phyloP scores from a whole-genome alignment of 108 stramenopile genomes.

The Seminavis robusta region DNA sequence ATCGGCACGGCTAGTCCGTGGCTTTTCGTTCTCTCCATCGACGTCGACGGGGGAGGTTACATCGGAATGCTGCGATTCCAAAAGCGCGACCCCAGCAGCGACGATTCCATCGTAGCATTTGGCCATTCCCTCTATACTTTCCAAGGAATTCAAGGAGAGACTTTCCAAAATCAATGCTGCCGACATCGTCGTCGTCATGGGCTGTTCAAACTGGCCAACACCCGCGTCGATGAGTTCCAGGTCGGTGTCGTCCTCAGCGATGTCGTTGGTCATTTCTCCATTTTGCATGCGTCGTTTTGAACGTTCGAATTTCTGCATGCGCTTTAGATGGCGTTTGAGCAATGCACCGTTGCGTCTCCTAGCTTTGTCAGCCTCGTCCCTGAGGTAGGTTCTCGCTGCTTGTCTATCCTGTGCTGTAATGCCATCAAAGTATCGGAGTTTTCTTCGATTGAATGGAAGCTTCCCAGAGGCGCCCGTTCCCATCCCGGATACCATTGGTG shows the following conservation, averaged over 20 bases:
- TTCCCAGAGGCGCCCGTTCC: slow-evolving; percentile 27
- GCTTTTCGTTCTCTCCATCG: slow-evolving; percentile 13
- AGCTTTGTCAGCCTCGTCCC: slow-evolving; percentile 21
- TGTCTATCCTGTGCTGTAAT: slow-evolving; percentile 56
- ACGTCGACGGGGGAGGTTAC: slow-evolving; percentile 6
- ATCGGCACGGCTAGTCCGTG: slow-evolving; percentile 35
- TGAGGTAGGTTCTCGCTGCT: slow-evolving; percentile 52
- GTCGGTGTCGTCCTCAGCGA: slow-evolving; percentile 13
- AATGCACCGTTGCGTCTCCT: slow-evolving; percentile 46
- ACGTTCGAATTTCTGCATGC: slow-evolving; percentile 31
- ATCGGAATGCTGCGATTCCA: slow-evolving; percentile 45
- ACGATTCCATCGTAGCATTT: slow-evolving; percentile 88
- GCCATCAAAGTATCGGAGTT: slow-evolving; percentile 71
- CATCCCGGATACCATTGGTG: slow-evolving; percentile 11
- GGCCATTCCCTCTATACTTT: slow-evolving; percentile 83
- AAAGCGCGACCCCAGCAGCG: slow-evolving; percentile 69
- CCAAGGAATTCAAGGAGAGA: slow-evolving; percentile 53
- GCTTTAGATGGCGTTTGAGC: slow-evolving; percentile 40
- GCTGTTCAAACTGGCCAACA: slow-evolving; percentile 36
- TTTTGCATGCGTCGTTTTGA: slow-evolving; percentile 13
- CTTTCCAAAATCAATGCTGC: slow-evolving; percentile 76
- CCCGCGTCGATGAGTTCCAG: slow-evolving; percentile 20
- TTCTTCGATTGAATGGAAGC: slow-evolving; percentile 78
- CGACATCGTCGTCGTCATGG: slow-evolving; percentile 53
- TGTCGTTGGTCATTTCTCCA: slow-evolving; percentile 17